Evolutionary conservation across 75 land plant species (phyloP), one percentile per base, ranked within the genome.

Genomic region (Cryptomeria japonica): DNA sequence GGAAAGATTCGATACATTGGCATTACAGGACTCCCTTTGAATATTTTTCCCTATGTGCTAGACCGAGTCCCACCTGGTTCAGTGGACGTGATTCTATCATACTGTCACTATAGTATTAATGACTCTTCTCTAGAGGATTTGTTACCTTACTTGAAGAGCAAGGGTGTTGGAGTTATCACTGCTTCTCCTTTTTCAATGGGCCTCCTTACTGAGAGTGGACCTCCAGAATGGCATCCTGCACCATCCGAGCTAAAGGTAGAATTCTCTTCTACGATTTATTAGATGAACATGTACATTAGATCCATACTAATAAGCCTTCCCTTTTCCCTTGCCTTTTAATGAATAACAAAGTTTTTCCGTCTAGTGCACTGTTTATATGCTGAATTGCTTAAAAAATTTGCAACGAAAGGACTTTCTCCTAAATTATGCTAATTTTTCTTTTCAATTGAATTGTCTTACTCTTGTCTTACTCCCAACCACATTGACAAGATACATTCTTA

Each of bases 101-200:
- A 98, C 84, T 98, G 99, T 85, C 99, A 98, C 77, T 94, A 95
- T 61, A 89, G 96, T 84, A 90, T 98, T 31, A 97, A 98, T 92
- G 99, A 98, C 86, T 87, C 95, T 15, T 89, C 99, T 31, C 92
- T 98, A 87, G 94, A 89, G 77, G 94, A 94, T 89, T 83, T 98
- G n/a, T 68, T 98, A 13, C 99, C 99, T 39, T 98, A 95, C 92
- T 88, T 98, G 90, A 95, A 94, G 94, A 93, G 93, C 90, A 98
- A 98, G 86, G 99, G 99, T 64, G 96, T 98, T 85, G 99, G 97
- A 19, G 86, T 98, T 19, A 96, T 98, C 58, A 96, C 86, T 91
- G 99, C 99, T 83, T 98, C 99, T 80, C 99, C 99, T 18, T 93
- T 98, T 46, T 90, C 99, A 58, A 98, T 98, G 99, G 99, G 99